Conservation (phyloP, 352 stramenopile genomes). For the Phytophthora vignae region DNA sequence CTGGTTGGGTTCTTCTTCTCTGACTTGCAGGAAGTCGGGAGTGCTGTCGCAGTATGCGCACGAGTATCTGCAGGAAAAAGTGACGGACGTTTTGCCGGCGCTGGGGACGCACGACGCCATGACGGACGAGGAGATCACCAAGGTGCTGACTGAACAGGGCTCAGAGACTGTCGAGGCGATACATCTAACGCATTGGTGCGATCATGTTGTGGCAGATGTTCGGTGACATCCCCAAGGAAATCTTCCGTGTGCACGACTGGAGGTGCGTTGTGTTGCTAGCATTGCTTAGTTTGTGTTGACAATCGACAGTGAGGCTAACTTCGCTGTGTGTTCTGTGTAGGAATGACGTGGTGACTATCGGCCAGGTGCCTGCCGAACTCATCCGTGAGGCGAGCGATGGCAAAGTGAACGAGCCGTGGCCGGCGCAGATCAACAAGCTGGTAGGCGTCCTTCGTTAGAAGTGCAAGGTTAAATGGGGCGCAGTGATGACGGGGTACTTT, state of each 20-base stretch:
- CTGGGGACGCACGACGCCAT: constrained; percentile 97
- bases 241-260: constrained; percentile 97
- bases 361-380: constrained; percentile 93
- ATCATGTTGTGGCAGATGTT: constrained; percentile 87
- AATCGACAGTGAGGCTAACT: not conserved
- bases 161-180: not conserved
- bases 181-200: not conserved
- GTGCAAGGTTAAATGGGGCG: not conserved
- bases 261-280: constrained; percentile 46
- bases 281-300: not conserved
- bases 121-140: constrained; percentile 92
- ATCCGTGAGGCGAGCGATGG: constrained; percentile 94
- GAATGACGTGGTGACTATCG: constrained; percentile 97
- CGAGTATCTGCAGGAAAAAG: constrained; percentile 88
- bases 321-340: constrained; percentile 33
- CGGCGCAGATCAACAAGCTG: constrained; percentile 96
- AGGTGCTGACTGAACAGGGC: constrained; percentile 37
- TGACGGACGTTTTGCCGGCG: constrained; percentile 94
- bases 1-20: not conserved
- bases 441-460: constrained; percentile 52
- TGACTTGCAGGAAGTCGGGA: constrained; percentile 83
- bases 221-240: constrained; percentile 83
- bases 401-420: constrained; percentile 96
- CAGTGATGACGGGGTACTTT: not conserved
- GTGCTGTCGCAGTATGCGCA: constrained; percentile 94